Evolutionary conservation across 805 yeast genomes (phyloP).

Genomic region (Ogataea ganodermae): DNA sequence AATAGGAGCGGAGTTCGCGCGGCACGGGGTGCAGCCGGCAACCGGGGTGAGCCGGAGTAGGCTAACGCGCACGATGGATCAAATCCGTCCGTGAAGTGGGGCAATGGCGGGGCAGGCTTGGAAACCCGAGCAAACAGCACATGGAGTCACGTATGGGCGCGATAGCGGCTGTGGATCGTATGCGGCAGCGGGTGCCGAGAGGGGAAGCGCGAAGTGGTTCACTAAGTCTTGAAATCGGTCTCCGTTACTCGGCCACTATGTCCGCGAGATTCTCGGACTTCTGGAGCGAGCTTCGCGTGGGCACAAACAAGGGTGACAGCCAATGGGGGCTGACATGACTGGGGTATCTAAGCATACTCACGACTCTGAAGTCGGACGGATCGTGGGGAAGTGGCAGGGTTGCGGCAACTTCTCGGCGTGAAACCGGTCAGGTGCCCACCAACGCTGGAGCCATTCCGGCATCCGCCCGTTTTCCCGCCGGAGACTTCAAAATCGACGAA

Average conservation of each 20-base stretch:
- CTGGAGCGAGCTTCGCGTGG: not conserved
- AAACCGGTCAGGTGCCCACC: not conserved
- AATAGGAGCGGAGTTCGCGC: not conserved
- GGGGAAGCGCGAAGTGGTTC: too few relatives aligned
- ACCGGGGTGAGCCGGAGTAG: slow-evolving; percentile 6
- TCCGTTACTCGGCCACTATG: slow-evolving; percentile 1
- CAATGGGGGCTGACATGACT: not conserved
- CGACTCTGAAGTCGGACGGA: too few relatives aligned
- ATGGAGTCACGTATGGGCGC: too few relatives aligned
- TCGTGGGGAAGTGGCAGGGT: too few relatives aligned
- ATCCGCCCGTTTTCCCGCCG: slow-evolving; percentile 2
- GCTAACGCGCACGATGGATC: not conserved
- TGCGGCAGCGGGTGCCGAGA: too few relatives aligned
- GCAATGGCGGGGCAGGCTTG: not conserved
- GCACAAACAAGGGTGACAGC: not conserved
- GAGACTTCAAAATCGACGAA: not conserved
- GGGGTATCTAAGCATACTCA: too few relatives aligned
- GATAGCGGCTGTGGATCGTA: too few relatives aligned
- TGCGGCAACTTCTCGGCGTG: too few relatives aligned
- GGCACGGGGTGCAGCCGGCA: slow-evolving; percentile 4
- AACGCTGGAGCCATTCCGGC: not conserved
- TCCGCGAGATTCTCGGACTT: slow-evolving; percentile 3
- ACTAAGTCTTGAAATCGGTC: too few relatives aligned
- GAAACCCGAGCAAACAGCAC: not conserved
- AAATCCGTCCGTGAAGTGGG: not conserved